Evolutionary conservation across 495 filamentous ascomycete genomes (phyloP), one percentile per base, ranked within the genome.

Genomic region (Parachaetomium inaequale): DNA sequence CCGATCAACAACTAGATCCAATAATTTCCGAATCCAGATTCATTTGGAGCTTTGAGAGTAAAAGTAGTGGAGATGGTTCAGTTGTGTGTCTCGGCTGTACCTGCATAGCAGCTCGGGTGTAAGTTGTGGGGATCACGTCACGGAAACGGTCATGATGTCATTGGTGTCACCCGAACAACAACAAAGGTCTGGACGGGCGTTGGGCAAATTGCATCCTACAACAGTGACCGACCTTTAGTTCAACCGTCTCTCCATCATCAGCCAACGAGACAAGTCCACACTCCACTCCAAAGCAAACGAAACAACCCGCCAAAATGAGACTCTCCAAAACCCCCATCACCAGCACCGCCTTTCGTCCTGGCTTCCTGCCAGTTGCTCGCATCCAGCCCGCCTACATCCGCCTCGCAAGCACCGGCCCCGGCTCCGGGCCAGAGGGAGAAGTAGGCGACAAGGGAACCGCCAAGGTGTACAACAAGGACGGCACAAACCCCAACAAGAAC

Each of bases 401-500:
- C 7, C 42, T 60, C 17, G 50, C 23, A 15, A 59, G 25, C 62
- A 50, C 38, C n/a, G 31, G 38, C 17, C 38, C 34, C 4, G 31
- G 29, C 15, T 28, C 62, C 7, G 51, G 57, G 3, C 51, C 63
- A 4, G 46, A 23, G 23, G 36, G 51, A 15, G 19, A 38, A 15
- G 55, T 58, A 14, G 59, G 56, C 0, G 55, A 66, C 32, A 63
- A 63, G 45, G 60, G 60, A 6, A 60, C 60, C 0, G 51, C 55
- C 14, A 66, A 66, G 56, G 55, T 29, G 51, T 66, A 66, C 43
- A 59, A 66, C 55, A 66, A 66, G 60, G 68, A 67, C 49, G 68
- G 68, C 29, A 66, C 63, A 5, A 62, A 68, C 29, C 63, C 68
- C 3, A 70, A 70, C 62, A 70, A 70, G 65, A 70, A 65, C 50